phyloP scores from a whole-genome alignment of 2,329 filamentous ascomycete genomes.

The Penicillium sp. region DNA sequence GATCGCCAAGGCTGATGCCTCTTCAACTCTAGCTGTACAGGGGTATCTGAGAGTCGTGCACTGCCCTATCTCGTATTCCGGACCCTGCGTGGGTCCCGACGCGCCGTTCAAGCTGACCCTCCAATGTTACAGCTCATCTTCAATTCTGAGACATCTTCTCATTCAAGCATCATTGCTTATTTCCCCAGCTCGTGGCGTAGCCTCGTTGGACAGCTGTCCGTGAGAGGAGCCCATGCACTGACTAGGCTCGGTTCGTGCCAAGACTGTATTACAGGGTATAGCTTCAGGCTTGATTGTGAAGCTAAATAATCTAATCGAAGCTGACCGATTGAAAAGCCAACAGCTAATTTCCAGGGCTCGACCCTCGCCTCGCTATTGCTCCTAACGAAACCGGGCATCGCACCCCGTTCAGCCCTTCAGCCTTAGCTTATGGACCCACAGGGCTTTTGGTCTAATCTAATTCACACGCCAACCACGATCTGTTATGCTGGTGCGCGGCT shows the following conservation, averaged over 20 bases:
- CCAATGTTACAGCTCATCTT: neutral
- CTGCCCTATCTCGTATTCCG: neutral
- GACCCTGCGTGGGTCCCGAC: neutral
- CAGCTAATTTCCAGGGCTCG: neutral
- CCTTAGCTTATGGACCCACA: neutral
- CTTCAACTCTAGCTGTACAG: neutral
- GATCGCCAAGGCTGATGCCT: constrained; percentile 1
- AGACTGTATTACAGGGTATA: neutral
- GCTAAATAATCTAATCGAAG: neutral
- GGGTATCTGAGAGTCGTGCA: neutral
- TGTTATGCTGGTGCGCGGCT: neutral
- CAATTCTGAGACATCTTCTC: neutral
- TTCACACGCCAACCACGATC: neutral
- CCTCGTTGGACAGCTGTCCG: neutral
- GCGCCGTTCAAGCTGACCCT: neutral
- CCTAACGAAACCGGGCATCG: no score
- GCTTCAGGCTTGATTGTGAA: no score
- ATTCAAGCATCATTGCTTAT: neutral
- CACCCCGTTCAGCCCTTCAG: neutral
- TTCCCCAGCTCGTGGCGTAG: neutral
- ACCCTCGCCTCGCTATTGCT: no score
- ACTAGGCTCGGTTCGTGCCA: constrained; percentile 1
- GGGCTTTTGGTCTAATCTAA: neutral
- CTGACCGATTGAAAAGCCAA: neutral
- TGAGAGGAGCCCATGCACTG: neutral